These are phyloP conservation scores for Hypsizygus marmoreus DNA, from an alignment of 768 basidiomycete species.

Conservation along the genomic window DNA sequence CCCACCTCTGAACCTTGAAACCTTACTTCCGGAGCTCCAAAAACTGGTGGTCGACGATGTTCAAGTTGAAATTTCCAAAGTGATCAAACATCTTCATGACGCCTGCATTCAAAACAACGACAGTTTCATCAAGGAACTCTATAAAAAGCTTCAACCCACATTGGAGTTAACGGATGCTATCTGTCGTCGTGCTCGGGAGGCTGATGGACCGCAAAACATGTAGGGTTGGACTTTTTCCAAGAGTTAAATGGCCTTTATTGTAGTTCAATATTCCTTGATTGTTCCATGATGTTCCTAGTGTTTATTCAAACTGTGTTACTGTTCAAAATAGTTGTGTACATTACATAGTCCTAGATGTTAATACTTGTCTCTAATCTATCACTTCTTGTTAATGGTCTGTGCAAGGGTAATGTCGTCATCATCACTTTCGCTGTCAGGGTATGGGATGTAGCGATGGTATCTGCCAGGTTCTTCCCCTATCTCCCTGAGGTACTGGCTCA, in stretches of 20 bases:
- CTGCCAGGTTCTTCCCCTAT: slow-evolving; percentile 57
- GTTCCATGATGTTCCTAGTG: too few relatives aligned
- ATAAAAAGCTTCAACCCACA: slow-evolving; percentile 30
- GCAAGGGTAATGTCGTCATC: slow-evolving; percentile 34
- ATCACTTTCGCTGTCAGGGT: slow-evolving; percentile 49
- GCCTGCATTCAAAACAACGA: slow-evolving; percentile 24
- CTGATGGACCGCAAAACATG: neutral
- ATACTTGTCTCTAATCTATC: too few relatives aligned
- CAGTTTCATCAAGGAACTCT: slow-evolving; percentile 25
- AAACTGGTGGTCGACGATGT: slow-evolving; percentile 18
- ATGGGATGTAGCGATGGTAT: slow-evolving; percentile 71
- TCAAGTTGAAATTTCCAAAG: slow-evolving; percentile 21
- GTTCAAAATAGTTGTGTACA: slow-evolving; percentile 21
- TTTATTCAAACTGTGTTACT: too few relatives aligned
- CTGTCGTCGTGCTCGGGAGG: slow-evolving; percentile 20
- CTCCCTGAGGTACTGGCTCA: slow-evolving; percentile 55
- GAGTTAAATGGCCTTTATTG: too few relatives aligned
- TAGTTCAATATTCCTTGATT: too few relatives aligned
- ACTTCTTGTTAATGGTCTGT: slow-evolving; percentile 3
- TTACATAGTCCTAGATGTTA: too few relatives aligned
- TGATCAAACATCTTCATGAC: slow-evolving; percentile 26
- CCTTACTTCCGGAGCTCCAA: slow-evolving; percentile 20
- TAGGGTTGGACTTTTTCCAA: slow-evolving; percentile 3
- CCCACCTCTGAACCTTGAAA: slow-evolving; percentile 17
- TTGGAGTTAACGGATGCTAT: slow-evolving; percentile 31